Conservation (phyloP, 371 early-diverging fungal genomes). For the Lichtheimia ramosa region DNA sequence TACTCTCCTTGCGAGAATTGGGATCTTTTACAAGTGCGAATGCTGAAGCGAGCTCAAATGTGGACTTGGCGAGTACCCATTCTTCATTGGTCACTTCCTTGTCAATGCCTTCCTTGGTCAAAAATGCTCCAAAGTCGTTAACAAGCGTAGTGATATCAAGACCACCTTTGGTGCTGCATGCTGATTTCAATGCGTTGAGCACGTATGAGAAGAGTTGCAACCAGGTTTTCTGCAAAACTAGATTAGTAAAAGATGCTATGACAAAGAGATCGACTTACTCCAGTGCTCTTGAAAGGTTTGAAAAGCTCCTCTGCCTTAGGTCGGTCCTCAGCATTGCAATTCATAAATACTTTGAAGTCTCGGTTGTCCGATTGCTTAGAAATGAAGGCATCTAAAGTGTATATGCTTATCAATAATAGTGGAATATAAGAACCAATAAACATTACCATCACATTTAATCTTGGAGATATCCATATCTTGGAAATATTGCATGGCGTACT, state of each 20-base stretch:
- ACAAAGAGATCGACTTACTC: conserved; percentile 4
- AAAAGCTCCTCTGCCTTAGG: conserved; percentile 38
- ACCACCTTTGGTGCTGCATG: conserved; percentile 32
- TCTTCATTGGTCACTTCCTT: conserved; percentile 27
- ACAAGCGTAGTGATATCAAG: conserved; percentile 17
- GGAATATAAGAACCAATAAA: not conserved
- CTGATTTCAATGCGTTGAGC: conserved; percentile 23
- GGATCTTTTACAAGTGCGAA: conserved; percentile 18
- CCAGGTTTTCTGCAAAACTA: conserved; percentile 22
- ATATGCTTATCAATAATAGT: not conserved
- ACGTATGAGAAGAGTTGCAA: conserved; percentile 36
- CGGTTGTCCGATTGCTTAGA: conserved; percentile 58
- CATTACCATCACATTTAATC: conserved; percentile 49
- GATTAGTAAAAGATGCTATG: not conserved
- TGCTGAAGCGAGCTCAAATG: conserved; percentile 23
- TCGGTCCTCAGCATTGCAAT: conserved; percentile 46
- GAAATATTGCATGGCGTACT: conserved; percentile 55
- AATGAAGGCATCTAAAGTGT: conserved; percentile 21
- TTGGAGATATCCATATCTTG: conserved; percentile 56
- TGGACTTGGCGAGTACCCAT: conserved; percentile 23
- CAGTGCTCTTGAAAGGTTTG: conserved; percentile 40
- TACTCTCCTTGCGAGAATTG: conserved; percentile 10
- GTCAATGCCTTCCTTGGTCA: conserved; percentile 16
- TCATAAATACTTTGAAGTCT: conserved; percentile 60
- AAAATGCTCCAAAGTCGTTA: conserved; percentile 14